Evolutionary conservation across 192 early-diverging fungal genomes (phyloP), one percentile per base, ranked within the genome.

Genomic region (Gamsiella multidivaricata): DNA sequence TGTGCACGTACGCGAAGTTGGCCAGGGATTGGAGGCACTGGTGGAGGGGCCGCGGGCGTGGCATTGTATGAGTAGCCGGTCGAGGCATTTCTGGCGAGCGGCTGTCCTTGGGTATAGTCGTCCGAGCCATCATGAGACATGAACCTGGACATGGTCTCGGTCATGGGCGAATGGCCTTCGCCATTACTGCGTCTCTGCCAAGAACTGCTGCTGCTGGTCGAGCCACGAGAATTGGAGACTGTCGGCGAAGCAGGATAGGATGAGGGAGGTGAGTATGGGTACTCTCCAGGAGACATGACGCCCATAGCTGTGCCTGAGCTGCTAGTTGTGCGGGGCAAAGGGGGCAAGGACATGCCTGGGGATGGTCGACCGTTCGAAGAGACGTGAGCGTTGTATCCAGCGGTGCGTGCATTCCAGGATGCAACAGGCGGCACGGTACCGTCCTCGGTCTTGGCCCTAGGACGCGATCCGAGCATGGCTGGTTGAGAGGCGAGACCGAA

Each of bases 221-320:
- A 63, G 18, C 83, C 50, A 28, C 83, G 61, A 32, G 84, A 61
- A 32, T 70, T 81, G 58, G 82, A 64, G 82, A 89, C 46, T 39
- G 83, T 84, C 20, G 85, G 85, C 33, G 88, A 89, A 14, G 81
- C 81, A 49, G 86, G 88, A 36, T 86, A 82, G 14, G 88, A 89
- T 28, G 83, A 83, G 17, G 87, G 87, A 26, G 88, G 85, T 3
- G 85, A 84, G 26, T 78, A 76, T 15, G 83, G 86, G 57, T 83
- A 84, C 33, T 74, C 81, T 31, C 81, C 64, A 23, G 72, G 59
- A 3, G 70, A 69, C 63, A 78, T 72, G 29, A 69, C 69, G 18
- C 67, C 61, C 74, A 76, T 78, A 43, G 81, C 54, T 12, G 71
- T 69, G 29, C 65, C 61, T 47, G 67, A 46, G 31, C 67, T 67